These are phyloP conservation scores for Rhododendron vialii DNA, from an alignment of 148 eudicot genomes.

Conservation along the genomic window DNA sequence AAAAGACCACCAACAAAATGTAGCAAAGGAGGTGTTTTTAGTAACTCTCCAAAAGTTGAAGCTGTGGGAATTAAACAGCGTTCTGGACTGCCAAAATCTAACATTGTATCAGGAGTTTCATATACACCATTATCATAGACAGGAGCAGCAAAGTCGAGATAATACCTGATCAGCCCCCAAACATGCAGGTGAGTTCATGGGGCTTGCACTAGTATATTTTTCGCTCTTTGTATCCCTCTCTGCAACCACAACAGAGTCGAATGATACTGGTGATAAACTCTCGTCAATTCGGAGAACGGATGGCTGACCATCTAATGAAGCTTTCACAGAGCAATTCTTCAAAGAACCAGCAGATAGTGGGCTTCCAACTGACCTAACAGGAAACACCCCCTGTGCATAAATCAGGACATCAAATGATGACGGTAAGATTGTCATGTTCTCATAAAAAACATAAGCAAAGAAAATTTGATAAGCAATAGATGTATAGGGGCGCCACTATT, in stretches of 20 bases:
- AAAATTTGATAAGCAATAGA: background rate
- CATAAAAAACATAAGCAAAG: background rate
- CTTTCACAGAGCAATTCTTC: constrained; percentile 46
- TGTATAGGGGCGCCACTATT: background rate
- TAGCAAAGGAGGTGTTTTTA: background rate
- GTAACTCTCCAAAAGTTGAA: background rate
- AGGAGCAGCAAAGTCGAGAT: constrained; percentile 10
- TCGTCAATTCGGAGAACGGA: constrained; percentile 45
- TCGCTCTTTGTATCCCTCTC: constrained; percentile 51
- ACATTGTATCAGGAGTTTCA: background rate
- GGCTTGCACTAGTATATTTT: constrained; percentile 48
- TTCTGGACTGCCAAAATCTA: background rate
- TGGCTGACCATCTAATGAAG: constrained; percentile 52
- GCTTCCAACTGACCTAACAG: constrained; percentile 53
- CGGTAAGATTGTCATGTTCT: background rate
- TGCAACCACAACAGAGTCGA: constrained; percentile 62
- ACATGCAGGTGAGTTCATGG: constrained; percentile 52
- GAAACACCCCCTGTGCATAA: constrained; percentile 42
- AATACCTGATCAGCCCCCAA: constrained; percentile 57
- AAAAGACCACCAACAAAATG: background rate
- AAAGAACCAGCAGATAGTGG: constrained; percentile 49
- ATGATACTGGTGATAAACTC: constrained; percentile 64
- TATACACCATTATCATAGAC: background rate
- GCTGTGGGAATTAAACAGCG: background rate
- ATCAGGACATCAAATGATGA: background rate